Conservation (phyloP, 176 grass and related monocot genomes). For the Guadua angustifolia region DNA sequence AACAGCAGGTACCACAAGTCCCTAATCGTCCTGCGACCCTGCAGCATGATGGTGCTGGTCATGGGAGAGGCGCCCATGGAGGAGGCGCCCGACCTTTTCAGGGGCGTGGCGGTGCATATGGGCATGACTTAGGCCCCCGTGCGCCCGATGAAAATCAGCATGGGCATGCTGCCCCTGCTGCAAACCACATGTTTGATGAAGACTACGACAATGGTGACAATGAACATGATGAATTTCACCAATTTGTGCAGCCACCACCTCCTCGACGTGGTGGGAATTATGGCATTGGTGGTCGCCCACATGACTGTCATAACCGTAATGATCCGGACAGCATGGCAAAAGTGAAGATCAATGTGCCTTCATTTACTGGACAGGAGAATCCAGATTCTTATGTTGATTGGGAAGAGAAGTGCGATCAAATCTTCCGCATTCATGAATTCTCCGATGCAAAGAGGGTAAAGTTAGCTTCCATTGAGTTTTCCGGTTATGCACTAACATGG, state of each 20-base stretch:
- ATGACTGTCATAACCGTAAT: too few relatives aligned
- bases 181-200: too few relatives aligned
- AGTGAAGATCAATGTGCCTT: too few relatives aligned
- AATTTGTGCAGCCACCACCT: too few relatives aligned
- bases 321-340: too few relatives aligned
- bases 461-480: background rate
- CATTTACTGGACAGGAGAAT: background rate
- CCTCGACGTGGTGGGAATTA: too few relatives aligned
- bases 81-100: background rate
- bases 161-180: too few relatives aligned
- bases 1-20: background rate
- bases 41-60: background rate
- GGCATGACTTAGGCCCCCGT: background rate
- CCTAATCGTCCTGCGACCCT: background rate
- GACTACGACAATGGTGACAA: too few relatives aligned
- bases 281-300: too few relatives aligned
- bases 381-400: background rate
- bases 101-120: too few relatives aligned
- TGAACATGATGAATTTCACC: too few relatives aligned
- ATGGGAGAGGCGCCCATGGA: background rate
- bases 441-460: background rate
- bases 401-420: background rate
- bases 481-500: background rate
- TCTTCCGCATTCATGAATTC: background rate
- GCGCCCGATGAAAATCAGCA: background rate